Percentiles rank a stretch among this genome's conserved stretches.
These are phyloP conservation scores for Tetrapisispora phaffii DNA, from an alignment of 805 yeast species.

Conservation along the genomic window DNA sequence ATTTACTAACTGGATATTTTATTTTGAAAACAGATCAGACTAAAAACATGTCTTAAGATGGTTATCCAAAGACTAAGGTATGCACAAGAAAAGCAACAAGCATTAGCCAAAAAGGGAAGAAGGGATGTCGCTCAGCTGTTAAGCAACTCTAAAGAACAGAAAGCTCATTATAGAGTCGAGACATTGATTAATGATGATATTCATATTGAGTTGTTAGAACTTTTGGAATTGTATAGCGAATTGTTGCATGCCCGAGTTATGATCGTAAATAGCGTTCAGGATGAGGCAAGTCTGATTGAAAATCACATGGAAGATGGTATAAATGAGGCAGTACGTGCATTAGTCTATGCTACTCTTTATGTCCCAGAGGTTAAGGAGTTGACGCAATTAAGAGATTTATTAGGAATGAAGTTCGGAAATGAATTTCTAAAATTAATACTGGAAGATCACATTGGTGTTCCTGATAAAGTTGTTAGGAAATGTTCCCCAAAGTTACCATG, in stretches of 20 bases:
- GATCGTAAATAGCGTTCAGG: constrained; percentile 38
- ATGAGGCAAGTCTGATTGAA: constrained; percentile 27
- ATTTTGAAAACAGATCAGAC: constrained; percentile 12
- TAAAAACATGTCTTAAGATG: constrained; percentile 41
- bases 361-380: constrained; percentile 67
- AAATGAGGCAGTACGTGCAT: constrained; percentile 62
- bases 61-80: constrained; percentile 61
- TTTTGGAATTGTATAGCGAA: constrained; percentile 74
- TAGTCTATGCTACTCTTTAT: constrained; percentile 59
- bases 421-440: constrained; percentile 44
- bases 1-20: constrained; percentile 1
- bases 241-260: constrained; percentile 64
- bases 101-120: constrained; percentile 65
- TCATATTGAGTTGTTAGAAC: constrained; percentile 67
- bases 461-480: constrained; percentile 54
- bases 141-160: constrained; percentile 61
- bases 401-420: constrained; percentile 53
- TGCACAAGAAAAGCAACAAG: constrained; percentile 64
- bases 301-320: constrained; percentile 36
- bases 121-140: constrained; percentile 62
- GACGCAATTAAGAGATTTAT: constrained; percentile 46
- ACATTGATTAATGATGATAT: constrained; percentile 76
- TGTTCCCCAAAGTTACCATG: constrained; percentile 62
- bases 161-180: constrained; percentile 77
- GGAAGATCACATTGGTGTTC: constrained; percentile 37